Evolutionary conservation across 148 eudicot genomes (phyloP).

Genomic region (Chenopodium quinoa): DNA sequence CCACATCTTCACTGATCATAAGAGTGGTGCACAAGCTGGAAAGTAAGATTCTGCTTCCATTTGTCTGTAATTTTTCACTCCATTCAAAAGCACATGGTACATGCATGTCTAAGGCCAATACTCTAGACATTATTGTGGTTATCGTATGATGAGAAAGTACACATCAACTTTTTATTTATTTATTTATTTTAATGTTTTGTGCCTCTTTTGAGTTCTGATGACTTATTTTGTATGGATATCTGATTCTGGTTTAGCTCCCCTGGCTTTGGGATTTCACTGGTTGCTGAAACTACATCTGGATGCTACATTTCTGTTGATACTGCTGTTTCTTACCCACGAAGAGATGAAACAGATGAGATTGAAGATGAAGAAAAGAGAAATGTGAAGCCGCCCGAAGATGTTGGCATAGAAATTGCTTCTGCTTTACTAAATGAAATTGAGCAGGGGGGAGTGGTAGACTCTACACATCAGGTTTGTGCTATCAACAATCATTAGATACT

Average conservation of each 20-base stretch:
- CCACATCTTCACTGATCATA: conserved; percentile 78
- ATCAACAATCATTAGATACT: background rate
- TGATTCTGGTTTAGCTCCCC: conserved; percentile 58
- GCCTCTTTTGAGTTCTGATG: background rate
- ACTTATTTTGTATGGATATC: conserved; percentile 6
- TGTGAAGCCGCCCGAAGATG: conserved; percentile 59
- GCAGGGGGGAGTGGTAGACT: conserved; percentile 95
- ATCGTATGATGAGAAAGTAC: background rate
- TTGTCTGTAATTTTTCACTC: background rate
- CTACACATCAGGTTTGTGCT: conserved; percentile 80
- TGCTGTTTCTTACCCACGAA: conserved; percentile 55
- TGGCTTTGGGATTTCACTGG: conserved; percentile 84
- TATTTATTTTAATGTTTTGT: background rate
- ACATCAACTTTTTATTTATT: background rate
- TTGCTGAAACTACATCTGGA: conserved; percentile 83
- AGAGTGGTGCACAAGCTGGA: conserved; percentile 72
- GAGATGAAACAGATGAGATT: conserved; percentile 41
- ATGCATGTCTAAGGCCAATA: background rate
- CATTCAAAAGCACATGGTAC: background rate
- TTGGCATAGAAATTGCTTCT: conserved; percentile 76
- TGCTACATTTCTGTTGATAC: conserved; percentile 85
- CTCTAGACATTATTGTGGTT: background rate
- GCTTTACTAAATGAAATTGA: conserved; percentile 67
- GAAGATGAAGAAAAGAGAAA: conserved; percentile 51
- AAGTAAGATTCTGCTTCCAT: conserved; percentile 55